A percentile compares a stretch with the other conserved stretches of the same genome.
These are phyloP conservation scores for Primulina eburnea DNA, from an alignment of 257 asterid genomes.

Conservation along the genomic window DNA sequence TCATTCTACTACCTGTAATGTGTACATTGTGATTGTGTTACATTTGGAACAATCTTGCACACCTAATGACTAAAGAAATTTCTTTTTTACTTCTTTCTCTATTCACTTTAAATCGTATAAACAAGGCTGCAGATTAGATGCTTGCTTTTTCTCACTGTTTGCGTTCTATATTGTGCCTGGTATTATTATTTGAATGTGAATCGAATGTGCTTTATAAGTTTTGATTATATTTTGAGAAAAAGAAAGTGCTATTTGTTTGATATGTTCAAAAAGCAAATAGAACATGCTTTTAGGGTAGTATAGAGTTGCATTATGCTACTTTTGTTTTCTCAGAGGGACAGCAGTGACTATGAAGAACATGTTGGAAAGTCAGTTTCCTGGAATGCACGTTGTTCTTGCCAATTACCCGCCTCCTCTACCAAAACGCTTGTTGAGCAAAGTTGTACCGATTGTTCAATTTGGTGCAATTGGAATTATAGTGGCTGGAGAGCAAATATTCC, in stretches of 20 bases:
- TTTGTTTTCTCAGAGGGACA: conserved; percentile 64
- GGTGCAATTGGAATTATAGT: conserved; percentile 71
- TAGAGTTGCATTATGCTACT: conserved; percentile 8
- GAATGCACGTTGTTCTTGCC: conserved; percentile 74
- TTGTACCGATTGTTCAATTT: conserved; percentile 78
- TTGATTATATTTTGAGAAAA: no score
- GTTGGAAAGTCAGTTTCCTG: conserved; percentile 87
- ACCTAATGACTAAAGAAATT: neutral
- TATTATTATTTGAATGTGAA: neutral
- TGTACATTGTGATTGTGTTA: neutral
- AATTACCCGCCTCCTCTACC: conserved; percentile 93
- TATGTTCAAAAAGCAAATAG: neutral
- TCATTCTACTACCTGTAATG: neutral
- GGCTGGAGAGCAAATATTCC: conserved; percentile 88
- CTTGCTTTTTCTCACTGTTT: neutral
- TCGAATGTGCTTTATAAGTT: no score
- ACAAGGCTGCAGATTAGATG: neutral
- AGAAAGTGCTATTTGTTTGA: neutral
- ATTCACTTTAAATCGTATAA: no score
- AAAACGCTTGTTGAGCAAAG: conserved; percentile 78
- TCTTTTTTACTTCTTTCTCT: neutral
- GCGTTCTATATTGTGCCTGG: neutral
- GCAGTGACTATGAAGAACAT: conserved; percentile 93
- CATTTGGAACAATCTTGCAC: neutral
- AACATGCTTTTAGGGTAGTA: neutral